These are phyloP conservation scores for Nyctanthes arbortristis DNA, from an alignment of 257 asterid species.

Conservation along the genomic window DNA sequence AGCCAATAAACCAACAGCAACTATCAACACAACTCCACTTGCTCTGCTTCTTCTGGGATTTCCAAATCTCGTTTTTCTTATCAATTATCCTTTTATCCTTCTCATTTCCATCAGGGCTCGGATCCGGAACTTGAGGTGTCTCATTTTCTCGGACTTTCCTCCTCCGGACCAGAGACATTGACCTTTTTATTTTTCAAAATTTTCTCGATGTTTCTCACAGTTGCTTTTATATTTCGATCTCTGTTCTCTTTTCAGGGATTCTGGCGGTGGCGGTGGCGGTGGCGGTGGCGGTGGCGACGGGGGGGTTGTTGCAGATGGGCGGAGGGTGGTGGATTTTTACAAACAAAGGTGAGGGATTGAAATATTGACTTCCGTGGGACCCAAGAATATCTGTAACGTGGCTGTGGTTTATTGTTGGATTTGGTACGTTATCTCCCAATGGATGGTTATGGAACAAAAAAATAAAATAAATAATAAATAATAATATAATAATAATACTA, in stretches of 20 bases:
- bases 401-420: too few species aligned
- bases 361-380: too few species aligned
- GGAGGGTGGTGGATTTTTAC: neutral
- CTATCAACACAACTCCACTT: slow-evolving; percentile 83
- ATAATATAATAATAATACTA: too few species aligned
- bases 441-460: too few species aligned
- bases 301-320: slow-evolving; percentile 14
- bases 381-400: too few species aligned
- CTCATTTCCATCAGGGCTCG: slow-evolving; percentile 27
- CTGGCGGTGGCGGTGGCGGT: slow-evolving; percentile 1
- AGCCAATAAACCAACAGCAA: slow-evolving; percentile 87
- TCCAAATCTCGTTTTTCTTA: slow-evolving; percentile 31
- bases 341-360: too few species aligned
- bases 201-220: neutral
- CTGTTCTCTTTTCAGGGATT: neutral
- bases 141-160: slow-evolving; percentile 47
- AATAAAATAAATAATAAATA: too few species aligned
- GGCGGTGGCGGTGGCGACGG: neutral
- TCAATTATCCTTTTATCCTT: slow-evolving; percentile 28
- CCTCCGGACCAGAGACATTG: slow-evolving; percentile 54
- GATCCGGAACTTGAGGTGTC: slow-evolving; percentile 30
- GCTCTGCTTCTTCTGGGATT: slow-evolving; percentile 25
- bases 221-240: slow-evolving; percentile 7
- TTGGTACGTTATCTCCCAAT: too few species aligned
- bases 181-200: neutral